A percentile compares a stretch with the other conserved stretches of the same genome.
phyloP scores from a whole-genome alignment of 768 basidiomycete species.

The Inosperma sp. region DNA sequence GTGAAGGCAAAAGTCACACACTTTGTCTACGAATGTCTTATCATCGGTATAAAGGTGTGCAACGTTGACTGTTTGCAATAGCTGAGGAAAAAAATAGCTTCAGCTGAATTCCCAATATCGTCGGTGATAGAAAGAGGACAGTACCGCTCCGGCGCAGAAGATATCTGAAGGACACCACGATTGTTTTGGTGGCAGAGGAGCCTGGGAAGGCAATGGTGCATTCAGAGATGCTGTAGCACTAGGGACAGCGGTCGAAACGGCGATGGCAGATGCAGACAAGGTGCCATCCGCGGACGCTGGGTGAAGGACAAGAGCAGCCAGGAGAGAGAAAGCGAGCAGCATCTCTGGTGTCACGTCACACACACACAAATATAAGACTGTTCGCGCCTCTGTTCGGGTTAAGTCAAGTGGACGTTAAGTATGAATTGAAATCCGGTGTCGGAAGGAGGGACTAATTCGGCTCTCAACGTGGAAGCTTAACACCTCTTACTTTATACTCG shows the following conservation, averaged over 20 bases:
- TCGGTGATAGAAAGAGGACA: constrained; percentile 12
- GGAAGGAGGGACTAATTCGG: no score
- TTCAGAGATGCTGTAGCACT: constrained; percentile 54
- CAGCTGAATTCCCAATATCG: constrained; percentile 9
- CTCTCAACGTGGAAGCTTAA: no score
- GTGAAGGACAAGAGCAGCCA: background rate
- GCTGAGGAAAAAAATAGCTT: constrained; percentile 34
- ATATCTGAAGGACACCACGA: constrained; percentile 72
- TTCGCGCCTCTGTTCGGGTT: no score
- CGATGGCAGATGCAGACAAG: constrained; percentile 27
- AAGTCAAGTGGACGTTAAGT: no score
- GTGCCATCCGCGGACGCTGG: background rate
- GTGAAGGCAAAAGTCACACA: constrained; percentile 15
- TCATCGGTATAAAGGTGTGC: constrained; percentile 71
- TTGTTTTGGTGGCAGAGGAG: constrained; percentile 60
- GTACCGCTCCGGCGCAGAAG: constrained; percentile 76
- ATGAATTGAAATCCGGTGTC: no score
- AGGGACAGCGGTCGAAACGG: constrained; percentile 58
- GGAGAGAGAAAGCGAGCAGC: no score
- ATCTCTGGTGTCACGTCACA: no score
- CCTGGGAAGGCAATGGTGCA: constrained; percentile 60
- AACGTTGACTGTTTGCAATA: constrained; percentile 83
- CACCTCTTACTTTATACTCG: no score
- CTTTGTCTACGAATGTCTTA: constrained; percentile 85
- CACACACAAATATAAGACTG: no score